These are phyloP conservation scores for Ganoderma multipileum DNA, from an alignment of 1,284 basidiomycete species.

Conservation along the genomic window DNA sequence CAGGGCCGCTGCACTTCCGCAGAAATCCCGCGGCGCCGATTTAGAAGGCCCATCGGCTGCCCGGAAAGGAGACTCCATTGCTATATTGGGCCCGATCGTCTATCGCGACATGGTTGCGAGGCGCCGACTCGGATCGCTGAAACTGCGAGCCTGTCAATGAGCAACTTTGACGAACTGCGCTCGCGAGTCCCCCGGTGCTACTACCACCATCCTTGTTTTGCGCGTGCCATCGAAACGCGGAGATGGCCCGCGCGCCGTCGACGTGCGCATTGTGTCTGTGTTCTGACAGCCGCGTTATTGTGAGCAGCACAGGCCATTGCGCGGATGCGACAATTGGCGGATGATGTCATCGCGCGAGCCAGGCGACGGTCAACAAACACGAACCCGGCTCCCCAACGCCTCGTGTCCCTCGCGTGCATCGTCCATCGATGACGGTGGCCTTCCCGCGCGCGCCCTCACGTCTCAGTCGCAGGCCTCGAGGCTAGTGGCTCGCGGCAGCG, in stretches of 20 bases:
- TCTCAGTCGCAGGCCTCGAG: neutral
- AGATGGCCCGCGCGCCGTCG: neutral
- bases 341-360: conserved; percentile 5
- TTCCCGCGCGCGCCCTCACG: neutral
- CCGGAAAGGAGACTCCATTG: neutral
- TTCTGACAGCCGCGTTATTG: neutral
- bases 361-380: conserved; percentile 2
- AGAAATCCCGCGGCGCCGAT: neutral
- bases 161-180: neutral
- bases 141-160: neutral
- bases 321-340: neutral
- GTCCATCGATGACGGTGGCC: neutral
- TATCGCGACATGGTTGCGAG: neutral
- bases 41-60: neutral
- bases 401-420: conserved; percentile 1
- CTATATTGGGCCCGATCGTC: neutral
- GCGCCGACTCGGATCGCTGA: neutral
- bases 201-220: too few relatives aligned
- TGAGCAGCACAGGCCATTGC: neutral
- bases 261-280: neutral
- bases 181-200: too few relatives aligned
- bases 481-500: neutral
- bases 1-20: neutral
- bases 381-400: neutral
- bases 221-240: neutral